phyloP scores from a whole-genome alignment of 768 basidiomycete species.

The Lentinula raphanica region DNA sequence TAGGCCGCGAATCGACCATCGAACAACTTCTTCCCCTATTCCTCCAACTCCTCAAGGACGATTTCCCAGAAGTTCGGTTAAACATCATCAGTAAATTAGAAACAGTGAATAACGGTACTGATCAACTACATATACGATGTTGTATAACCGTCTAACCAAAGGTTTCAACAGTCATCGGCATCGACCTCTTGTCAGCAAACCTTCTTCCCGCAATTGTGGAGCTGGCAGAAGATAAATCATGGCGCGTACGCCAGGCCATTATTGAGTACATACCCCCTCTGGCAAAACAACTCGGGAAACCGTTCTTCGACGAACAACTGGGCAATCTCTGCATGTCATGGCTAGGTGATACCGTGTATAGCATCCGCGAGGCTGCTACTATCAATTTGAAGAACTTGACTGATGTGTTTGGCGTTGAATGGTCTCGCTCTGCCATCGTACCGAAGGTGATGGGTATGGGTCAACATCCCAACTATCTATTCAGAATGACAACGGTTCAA shows the following conservation, averaged over 20 bases:
- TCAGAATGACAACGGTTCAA: constrained; percentile 98
- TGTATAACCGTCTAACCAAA: not conserved
- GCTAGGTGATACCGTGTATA: constrained; percentile 97
- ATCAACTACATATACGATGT: not conserved
- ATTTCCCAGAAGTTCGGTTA: constrained; percentile 95
- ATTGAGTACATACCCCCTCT: constrained; percentile 99
- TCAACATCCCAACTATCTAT: constrained; percentile 92
- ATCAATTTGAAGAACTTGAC: constrained; percentile 95
- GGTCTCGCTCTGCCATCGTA: constrained; percentile 90
- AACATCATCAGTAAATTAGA: constrained; percentile 99
- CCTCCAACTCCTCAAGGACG: constrained; percentile 94
- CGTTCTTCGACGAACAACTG: constrained; percentile 97
- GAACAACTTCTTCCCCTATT: constrained; percentile 96
- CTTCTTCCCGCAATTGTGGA: constrained; percentile 97
- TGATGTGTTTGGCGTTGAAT: constrained; percentile 97
- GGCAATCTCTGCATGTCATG: constrained; percentile 98
- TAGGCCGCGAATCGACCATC: constrained; percentile 90
- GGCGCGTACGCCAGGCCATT: constrained; percentile 99
- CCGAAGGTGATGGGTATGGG: constrained; percentile 98
- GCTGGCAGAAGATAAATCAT: constrained; percentile 98
- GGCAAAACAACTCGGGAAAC: constrained; percentile 93
- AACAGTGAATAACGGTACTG: constrained; percentile 85
- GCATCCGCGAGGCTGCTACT: constrained; percentile 97
- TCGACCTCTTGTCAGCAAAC: constrained; percentile 89
- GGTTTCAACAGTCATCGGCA: constrained; percentile 78